phyloP scores from a whole-genome alignment of 2,329 filamentous ascomycete genomes.

The Penicillium rolfsii region DNA sequence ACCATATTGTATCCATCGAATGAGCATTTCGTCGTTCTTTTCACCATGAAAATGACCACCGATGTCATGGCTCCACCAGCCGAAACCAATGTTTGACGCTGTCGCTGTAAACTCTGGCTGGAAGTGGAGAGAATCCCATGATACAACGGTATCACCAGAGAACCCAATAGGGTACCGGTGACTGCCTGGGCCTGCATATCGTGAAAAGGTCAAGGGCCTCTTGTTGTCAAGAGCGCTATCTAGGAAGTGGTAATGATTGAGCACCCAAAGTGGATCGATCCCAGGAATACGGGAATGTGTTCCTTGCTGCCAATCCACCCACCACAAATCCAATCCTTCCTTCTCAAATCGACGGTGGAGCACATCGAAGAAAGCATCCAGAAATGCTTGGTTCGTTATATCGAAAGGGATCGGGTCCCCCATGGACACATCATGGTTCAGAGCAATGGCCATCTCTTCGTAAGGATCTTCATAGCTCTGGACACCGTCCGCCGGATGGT shows the following conservation, averaged over 20 bases:
- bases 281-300: neutral
- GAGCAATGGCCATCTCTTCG: neutral
- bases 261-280: neutral
- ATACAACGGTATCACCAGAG: neutral
- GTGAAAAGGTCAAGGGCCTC: neutral
- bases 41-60: slow-evolving; percentile 64
- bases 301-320: neutral
- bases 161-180: neutral
- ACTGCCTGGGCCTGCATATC: neutral
- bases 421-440: neutral
- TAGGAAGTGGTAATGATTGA: neutral
- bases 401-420: neutral
- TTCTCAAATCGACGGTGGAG: neutral
- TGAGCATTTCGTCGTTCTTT: slow-evolving; percentile 61
- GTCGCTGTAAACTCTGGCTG: slow-evolving; percentile 54
- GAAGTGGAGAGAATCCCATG: neutral
- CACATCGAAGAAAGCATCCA: neutral
- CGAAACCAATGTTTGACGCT: slow-evolving; percentile 68
- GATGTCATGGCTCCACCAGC: slow-evolving; percentile 71
- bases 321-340: neutral
- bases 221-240: neutral
- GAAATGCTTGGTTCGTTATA: neutral
- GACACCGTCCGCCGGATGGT: neutral
- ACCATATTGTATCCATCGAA: slow-evolving; percentile 52
- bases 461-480: neutral